A percentile compares a stretch with the other conserved stretches of the same genome.
Evolutionary conservation across 768 basidiomycete genomes (phyloP).

Genomic region (Leucosporidium yakuticum): DNA sequence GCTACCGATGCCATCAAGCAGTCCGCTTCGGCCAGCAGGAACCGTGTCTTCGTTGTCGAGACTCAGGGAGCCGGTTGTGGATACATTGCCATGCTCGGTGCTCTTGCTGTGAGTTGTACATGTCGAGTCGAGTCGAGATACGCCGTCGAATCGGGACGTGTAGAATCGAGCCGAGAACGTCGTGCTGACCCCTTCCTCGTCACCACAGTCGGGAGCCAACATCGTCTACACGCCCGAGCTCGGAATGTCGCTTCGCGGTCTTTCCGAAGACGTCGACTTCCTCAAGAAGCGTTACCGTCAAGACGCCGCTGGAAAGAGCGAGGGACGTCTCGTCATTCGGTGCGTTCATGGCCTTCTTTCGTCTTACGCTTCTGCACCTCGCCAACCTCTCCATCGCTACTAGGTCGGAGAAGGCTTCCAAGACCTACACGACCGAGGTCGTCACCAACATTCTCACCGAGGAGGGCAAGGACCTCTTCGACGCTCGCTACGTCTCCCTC

Average conservation of each 20-base stretch:
- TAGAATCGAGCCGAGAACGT: neutral
- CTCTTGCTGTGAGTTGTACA: slow-evolving; percentile 67
- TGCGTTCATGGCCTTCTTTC: slow-evolving; percentile 45
- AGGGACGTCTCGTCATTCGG: slow-evolving; percentile 90
- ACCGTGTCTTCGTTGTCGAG: slow-evolving; percentile 95
- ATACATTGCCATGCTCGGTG: slow-evolving; percentile 91
- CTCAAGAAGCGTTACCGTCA: slow-evolving; percentile 75
- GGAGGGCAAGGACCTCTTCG: slow-evolving; percentile 86
- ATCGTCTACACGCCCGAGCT: slow-evolving; percentile 89
- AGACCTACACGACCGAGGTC: slow-evolving; percentile 82
- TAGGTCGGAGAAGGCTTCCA: slow-evolving; percentile 80
- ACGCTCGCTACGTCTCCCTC: slow-evolving; percentile 88
- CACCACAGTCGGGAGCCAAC: slow-evolving; percentile 71
- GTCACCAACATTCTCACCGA: slow-evolving; percentile 91
- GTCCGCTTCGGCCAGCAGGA: slow-evolving; percentile 90
- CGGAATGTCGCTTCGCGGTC: slow-evolving; percentile 74
- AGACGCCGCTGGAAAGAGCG: slow-evolving; percentile 80
- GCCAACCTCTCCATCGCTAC: neutral
- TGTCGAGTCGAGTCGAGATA: neutral
- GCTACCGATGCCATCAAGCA: slow-evolving; percentile 99
- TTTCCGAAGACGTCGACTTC: slow-evolving; percentile 79
- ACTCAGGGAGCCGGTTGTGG: slow-evolving; percentile 97
- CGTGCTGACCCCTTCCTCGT: neutral
- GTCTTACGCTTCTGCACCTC: neutral
- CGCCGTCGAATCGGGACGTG: no score